Evolutionary conservation across 495 filamentous ascomycete species (phyloP).

Genomic region (Lasiosphaeria ovina): DNA sequence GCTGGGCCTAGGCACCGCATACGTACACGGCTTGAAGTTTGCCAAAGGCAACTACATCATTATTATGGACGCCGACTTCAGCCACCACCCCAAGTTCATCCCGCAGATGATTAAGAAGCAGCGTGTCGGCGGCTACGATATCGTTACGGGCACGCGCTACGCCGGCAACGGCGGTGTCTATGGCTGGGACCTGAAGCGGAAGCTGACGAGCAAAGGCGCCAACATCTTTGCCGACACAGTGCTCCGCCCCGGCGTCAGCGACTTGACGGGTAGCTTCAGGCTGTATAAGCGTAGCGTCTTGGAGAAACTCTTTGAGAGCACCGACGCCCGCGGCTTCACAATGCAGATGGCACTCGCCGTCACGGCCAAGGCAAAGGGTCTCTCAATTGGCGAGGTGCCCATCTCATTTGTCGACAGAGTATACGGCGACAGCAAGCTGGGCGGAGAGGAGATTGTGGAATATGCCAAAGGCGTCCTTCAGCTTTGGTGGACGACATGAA

Average conservation of each 20-base stretch:
- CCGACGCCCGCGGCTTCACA: conserved; percentile 91
- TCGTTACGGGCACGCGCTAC: conserved; percentile 94
- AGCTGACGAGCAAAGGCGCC: conserved; percentile 85
- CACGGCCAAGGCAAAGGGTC: conserved; percentile 89
- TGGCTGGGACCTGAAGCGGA: conserved; percentile 96
- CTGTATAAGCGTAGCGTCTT: conserved; percentile 90
- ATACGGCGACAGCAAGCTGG: conserved; percentile 93
- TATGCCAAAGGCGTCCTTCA: conserved; percentile 91
- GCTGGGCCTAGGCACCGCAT: conserved; percentile 93
- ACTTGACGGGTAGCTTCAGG: conserved; percentile 91
- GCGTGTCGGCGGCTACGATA: conserved; percentile 73
- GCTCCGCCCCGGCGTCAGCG: conserved; percentile 90
- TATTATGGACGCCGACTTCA: conserved; percentile 99
- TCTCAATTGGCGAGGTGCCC: conserved; percentile 85
- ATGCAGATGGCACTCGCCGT: conserved; percentile 97
- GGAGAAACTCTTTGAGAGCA: conserved; percentile 83
- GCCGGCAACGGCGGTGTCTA: conserved; percentile 88
- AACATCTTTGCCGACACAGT: conserved; percentile 96
- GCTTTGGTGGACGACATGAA: conserved; percentile 68
- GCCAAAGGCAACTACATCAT: conserved; percentile 89
- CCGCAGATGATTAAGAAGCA: conserved; percentile 80
- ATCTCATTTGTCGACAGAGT: conserved; percentile 95
- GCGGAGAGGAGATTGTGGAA: conserved; percentile 94
- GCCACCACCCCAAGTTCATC: conserved; percentile 96
- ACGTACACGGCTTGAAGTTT: conserved; percentile 89